Evolutionary conservation across 1,284 basidiomycete genomes (phyloP).

Genomic region (Phellinidium pouzarii): DNA sequence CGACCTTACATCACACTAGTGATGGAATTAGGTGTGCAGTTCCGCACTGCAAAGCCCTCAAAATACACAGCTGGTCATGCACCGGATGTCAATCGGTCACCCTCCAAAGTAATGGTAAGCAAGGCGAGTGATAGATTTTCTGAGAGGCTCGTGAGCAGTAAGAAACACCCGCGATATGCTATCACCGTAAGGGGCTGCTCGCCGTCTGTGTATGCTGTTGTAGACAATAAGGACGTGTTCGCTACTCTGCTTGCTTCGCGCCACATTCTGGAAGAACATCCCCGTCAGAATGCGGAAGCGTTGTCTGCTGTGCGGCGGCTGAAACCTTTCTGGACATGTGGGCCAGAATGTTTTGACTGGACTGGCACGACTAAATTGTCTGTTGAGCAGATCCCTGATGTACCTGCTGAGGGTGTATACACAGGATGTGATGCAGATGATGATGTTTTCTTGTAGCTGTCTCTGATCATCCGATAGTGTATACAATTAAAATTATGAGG

Average conservation of each 20-base stretch:
- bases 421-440: too few relatives aligned
- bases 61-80: neutral
- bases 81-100: neutral
- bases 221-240: neutral
- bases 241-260: neutral
- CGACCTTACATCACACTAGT: slow-evolving; percentile 3
- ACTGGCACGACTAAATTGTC: neutral
- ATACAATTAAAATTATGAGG: too few relatives aligned
- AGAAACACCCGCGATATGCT: slow-evolving; percentile 1
- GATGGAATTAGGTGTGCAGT: neutral
- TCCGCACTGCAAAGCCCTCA: neutral
- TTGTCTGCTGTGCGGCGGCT: neutral
- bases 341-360: neutral
- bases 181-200: slow-evolving; percentile 4
- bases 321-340: neutral
- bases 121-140: neutral
- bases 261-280: neutral
- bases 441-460: too few relatives aligned
- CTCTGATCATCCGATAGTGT: too few relatives aligned
- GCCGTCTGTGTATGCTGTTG: neutral
- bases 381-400: too few relatives aligned
- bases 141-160: neutral
- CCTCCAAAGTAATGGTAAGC: neutral
- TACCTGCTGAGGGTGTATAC: too few relatives aligned
- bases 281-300: neutral